Percentiles rank a stretch among this genome's conserved stretches.
Conservation (phyloP, 2,329 filamentous ascomycete species). For the Pseudogymnoascus sp. region DNA sequence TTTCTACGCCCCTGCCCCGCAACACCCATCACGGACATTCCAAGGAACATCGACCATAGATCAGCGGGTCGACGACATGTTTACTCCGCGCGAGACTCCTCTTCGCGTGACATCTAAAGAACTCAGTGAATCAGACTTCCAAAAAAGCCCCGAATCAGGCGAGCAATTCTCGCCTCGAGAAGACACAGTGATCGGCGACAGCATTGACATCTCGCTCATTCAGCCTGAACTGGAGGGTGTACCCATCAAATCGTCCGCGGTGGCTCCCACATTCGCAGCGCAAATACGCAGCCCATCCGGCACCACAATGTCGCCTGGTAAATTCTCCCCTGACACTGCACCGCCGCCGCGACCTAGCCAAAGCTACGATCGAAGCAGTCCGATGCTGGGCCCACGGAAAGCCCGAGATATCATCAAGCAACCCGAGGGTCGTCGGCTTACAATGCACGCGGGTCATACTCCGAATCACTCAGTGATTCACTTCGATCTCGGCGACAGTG, state of each 20-base stretch:
- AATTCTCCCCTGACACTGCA: conserved; percentile 18
- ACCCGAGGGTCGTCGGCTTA: conserved; percentile 41
- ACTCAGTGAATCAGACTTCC: conserved; percentile 25
- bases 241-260: conserved; percentile 44
- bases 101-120: conserved; percentile 25
- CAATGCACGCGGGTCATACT: conserved; percentile 55
- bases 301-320: conserved; percentile 17
- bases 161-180: conserved; percentile 15
- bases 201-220: conserved; percentile 50
- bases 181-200: conserved; percentile 21
- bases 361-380: conserved; percentile 6
- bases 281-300: conserved; percentile 22
- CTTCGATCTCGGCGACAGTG: conserved; percentile 36
- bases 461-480: conserved; percentile 48
- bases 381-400: not conserved
- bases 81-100: conserved; percentile 19
- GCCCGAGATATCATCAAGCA: conserved; percentile 18
- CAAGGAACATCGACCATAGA: conserved; percentile 13
- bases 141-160: conserved; percentile 4
- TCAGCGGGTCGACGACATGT: conserved; percentile 24
- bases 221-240: conserved; percentile 53
- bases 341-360: conserved; percentile 15
- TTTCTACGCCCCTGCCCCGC: conserved; percentile 28
- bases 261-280: conserved; percentile 29
- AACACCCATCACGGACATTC: conserved; percentile 26